Base-by-base conservation (phyloP, 148 eudicot genomes). In the Persicaria tinctoria region DNA sequence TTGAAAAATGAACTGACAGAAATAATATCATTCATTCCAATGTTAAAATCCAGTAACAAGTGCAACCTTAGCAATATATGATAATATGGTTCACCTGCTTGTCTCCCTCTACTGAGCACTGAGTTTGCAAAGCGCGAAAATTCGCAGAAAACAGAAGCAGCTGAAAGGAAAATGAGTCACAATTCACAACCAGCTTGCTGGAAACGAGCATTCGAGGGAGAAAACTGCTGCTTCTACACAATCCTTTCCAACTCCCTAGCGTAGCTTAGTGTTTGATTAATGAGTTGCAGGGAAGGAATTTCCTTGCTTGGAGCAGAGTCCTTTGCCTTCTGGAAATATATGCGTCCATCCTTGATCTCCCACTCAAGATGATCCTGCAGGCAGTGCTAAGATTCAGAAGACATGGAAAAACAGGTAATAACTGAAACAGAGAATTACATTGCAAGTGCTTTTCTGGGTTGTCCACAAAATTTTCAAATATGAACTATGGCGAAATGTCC, bases 231-330 rank as follows among this genome's bases (percentile, higher is more conserved):
- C 47, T 38, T 32, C 89, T 83, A 94, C 72, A 94, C 97, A 78
- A 94, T 94, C 77, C 98, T 85, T 84, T 94, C 98, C 75, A 95
- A 76, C 74, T 92, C 97, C 83, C 96, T 85, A 0, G 97, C 98
- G 60, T 95, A 95, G 79, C 96, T 90, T 77, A 95, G 93, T 1
- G 98, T 92, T 84, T 95, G 98, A 72, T 89, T 90, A 79, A 92
- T 95, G 77, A 95, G 91, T 48, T 87, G 93, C 75, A 92, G 81
- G 60, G 97, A 92, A 0, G 98, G 98, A 27, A 92, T 92, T 81
- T 95, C 98, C 87, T 92, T 92, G 94, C 97, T 89, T 6, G 90
- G 86, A 3, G 86, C 89, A 59, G 88, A 82, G 12, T 92, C 98
- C 82, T 89, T 95, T 0, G 98, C 92, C 79, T 81, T 86, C 76